Conservation (phyloP, 306 rosid genomes). For the cucumber (Cucumis sativus) region DNA sequence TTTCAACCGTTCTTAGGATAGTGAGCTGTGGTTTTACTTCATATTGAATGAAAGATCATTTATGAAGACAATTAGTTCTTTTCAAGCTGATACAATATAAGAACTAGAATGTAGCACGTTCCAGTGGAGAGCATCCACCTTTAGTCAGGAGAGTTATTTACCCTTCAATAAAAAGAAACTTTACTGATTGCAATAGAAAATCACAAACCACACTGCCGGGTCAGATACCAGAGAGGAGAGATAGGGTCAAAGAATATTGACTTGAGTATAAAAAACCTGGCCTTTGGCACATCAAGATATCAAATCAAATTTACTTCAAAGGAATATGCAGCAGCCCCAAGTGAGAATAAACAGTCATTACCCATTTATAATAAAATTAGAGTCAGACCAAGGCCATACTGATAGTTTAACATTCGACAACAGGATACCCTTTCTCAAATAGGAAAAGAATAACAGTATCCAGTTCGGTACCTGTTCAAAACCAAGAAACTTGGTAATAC, state of each 20-base stretch:
- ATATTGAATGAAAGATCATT: background rate
- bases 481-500: slow-evolving; percentile 87
- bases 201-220: background rate
- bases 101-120: background rate
- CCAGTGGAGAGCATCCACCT: background rate
- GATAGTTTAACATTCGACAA: background rate
- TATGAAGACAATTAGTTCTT: background rate
- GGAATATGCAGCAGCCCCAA: background rate
- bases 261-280: background rate
- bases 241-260: no score
- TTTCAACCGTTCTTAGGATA: background rate
- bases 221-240: no score
- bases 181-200: background rate
- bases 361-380: background rate
- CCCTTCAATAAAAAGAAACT: background rate
- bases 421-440: background rate
- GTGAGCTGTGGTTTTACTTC: background rate
- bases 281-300: background rate
- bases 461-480: slow-evolving; percentile 68
- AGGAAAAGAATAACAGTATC: slow-evolving; percentile 9
- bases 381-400: background rate
- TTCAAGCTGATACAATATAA: background rate
- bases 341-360: background rate
- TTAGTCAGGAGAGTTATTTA: background rate
- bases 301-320: slow-evolving; percentile 2